Evolutionary conservation across 2,329 filamentous ascomycete species (phyloP).

Genomic region (Curvularia sp.): DNA sequence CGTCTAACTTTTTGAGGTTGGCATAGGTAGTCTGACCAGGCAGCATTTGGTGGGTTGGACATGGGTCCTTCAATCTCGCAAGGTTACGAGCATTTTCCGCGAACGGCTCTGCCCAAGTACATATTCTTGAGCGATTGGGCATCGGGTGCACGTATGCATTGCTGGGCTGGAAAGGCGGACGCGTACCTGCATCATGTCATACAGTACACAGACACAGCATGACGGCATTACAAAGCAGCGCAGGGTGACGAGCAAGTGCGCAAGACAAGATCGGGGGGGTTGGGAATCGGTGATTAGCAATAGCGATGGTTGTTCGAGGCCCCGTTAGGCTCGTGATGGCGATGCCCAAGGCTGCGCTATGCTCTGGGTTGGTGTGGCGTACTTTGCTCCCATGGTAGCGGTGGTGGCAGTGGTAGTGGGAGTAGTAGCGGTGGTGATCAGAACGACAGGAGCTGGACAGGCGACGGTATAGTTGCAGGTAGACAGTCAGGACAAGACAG

Average conservation of each 20-base stretch:
- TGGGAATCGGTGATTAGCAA: conserved; percentile 2
- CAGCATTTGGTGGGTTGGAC: conserved; percentile 7
- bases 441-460: too few relatives aligned
- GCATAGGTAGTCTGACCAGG: too few relatives aligned
- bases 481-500: too few relatives aligned
- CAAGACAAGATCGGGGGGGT: conserved; percentile 3
- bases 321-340: not conserved
- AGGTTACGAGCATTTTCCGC: conserved; percentile 12
- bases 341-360: not conserved
- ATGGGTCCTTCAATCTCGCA: conserved; percentile 23
- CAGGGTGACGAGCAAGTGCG: conserved; percentile 8
- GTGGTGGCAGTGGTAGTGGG: too few relatives aligned
- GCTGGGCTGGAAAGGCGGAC: conserved; percentile 17
- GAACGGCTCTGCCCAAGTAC: conserved; percentile 2
- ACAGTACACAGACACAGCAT: not conserved
- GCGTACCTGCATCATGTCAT: conserved; percentile 31
- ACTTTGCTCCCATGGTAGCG: not conserved
- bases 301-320: conserved; percentile 1
- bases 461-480: too few relatives aligned
- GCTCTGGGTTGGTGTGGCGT: not conserved
- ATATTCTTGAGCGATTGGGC: conserved; percentile 3
- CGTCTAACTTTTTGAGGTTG: too few relatives aligned
- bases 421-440: not conserved
- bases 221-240: not conserved
- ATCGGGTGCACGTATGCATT: not conserved